Conservation (phyloP, 768 basidiomycete species). For the Daedaleopsis sinensis region DNA sequence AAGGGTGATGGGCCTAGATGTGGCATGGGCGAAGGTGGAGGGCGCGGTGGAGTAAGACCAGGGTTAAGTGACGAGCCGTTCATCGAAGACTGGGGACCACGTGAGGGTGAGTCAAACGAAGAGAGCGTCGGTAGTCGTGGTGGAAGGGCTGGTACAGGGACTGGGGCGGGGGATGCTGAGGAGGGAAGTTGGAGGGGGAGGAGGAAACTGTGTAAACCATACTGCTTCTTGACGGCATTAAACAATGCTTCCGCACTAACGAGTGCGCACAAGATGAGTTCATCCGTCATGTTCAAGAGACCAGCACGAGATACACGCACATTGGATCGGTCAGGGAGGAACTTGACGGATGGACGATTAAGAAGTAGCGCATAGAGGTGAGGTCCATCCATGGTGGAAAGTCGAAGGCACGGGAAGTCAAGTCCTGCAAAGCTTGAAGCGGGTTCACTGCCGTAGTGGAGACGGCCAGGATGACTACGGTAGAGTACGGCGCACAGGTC, state of each 20-base stretch:
- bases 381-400: constrained; percentile 84
- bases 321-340: constrained; percentile 79
- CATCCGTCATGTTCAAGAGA: not conserved
- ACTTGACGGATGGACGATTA: constrained; percentile 74
- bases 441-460: constrained; percentile 85
- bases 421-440: constrained; percentile 72
- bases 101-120: constrained; percentile 35
- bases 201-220: constrained; percentile 76
- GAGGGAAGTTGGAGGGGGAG: constrained; percentile 64
- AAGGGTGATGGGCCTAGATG: constrained; percentile 15
- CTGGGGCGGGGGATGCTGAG: constrained; percentile 59
- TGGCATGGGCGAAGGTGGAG: constrained; percentile 24
- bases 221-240: constrained; percentile 89
- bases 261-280: constrained; percentile 3
- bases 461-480: constrained; percentile 75
- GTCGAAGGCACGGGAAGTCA: constrained; percentile 68
- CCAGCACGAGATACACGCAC: constrained; percentile 45
- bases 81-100: constrained; percentile 23
- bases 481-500: not conserved
- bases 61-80: constrained; percentile 1
- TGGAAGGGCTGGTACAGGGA: constrained; percentile 65
- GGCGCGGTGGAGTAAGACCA: constrained; percentile 14
- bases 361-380: constrained; percentile 67
- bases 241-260: constrained; percentile 74
- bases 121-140: constrained; percentile 66